Conservation (phyloP, 768 basidiomycete species). For the Tubosaeta sp. region DNA sequence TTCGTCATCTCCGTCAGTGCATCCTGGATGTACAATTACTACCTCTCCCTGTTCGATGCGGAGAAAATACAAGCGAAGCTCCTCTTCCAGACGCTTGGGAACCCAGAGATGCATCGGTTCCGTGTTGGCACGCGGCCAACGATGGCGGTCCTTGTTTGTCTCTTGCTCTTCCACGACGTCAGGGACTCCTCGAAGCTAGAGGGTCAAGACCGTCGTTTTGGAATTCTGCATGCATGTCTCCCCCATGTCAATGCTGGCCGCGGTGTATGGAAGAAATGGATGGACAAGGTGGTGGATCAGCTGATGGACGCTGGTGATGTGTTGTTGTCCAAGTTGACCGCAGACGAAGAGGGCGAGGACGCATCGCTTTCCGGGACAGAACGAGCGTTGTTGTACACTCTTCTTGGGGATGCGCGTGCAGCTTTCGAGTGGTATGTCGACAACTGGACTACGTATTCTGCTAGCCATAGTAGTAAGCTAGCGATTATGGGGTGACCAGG, state of each 20-base stretch:
- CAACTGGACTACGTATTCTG: slow-evolving; percentile 9
- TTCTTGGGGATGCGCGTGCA: slow-evolving; percentile 20
- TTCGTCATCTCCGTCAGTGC: slow-evolving; percentile 25
- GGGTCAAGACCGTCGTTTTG: slow-evolving; percentile 13
- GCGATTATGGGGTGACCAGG: slow-evolving; percentile 17
- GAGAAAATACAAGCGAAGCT: slow-evolving; percentile 21
- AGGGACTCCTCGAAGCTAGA: slow-evolving; percentile 7
- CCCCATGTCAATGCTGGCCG: slow-evolving; percentile 10
- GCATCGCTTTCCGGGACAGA: slow-evolving; percentile 7
- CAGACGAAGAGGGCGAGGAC: slow-evolving; percentile 3
- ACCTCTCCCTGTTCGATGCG: slow-evolving; percentile 30
- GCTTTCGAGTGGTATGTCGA: slow-evolving; percentile 21
- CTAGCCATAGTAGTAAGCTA: background rate
- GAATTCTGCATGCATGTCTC: slow-evolving; percentile 15
- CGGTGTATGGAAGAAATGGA: slow-evolving; percentile 20
- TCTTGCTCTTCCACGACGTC: slow-evolving; percentile 15
- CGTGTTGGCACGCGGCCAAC: slow-evolving; percentile 14
- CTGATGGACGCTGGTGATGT: slow-evolving; percentile 5
- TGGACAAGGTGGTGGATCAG: slow-evolving; percentile 18
- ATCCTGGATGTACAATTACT: slow-evolving; percentile 31
- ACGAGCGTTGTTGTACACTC: slow-evolving; percentile 8
- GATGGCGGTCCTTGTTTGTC: slow-evolving; percentile 18
- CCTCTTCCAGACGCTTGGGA: slow-evolving; percentile 12
- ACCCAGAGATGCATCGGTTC: slow-evolving; percentile 11
- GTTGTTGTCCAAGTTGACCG: slow-evolving; percentile 5